Evolutionary conservation across 2,329 filamentous ascomycete species (phyloP).

Genomic region (Microsporum audouinii): DNA sequence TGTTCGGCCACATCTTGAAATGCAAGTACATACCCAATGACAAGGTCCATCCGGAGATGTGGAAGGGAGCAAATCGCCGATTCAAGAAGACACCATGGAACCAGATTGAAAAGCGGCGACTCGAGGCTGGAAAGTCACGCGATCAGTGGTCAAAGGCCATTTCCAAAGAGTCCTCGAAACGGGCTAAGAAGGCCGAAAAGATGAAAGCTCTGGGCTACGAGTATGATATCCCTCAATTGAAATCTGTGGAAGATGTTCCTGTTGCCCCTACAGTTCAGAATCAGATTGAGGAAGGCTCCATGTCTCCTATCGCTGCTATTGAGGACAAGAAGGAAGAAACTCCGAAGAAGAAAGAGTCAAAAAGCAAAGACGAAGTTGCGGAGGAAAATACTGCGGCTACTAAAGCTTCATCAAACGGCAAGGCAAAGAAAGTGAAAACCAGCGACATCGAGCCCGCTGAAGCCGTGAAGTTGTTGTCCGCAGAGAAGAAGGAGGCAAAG

Average conservation of each 20-base stretch:
- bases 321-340: constrained; percentile 12
- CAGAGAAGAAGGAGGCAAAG: constrained; percentile 14
- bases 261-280: constrained; percentile 27
- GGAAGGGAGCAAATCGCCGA: constrained; percentile 79
- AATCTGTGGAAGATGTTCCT: constrained; percentile 46
- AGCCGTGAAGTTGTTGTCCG: not conserved
- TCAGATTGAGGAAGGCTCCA: constrained; percentile 26
- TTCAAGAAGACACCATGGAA: constrained; percentile 85
- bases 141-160: constrained; percentile 70
- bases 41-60: constrained; percentile 68
- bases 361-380: constrained; percentile 15
- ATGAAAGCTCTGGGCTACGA: constrained; percentile 75
- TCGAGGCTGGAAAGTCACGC: constrained; percentile 62
- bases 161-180: constrained; percentile 57
- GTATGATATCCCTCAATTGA: constrained; percentile 62
- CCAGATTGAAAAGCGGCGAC: constrained; percentile 64
- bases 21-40: constrained; percentile 67
- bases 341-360: constrained; percentile 18
- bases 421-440: constrained; percentile 6
- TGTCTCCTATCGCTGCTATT: constrained; percentile 17
- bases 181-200: constrained; percentile 58
- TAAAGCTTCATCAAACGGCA: not conserved
- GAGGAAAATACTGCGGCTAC: constrained; percentile 4
- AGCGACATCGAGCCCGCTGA: not conserved
- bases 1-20: constrained; percentile 89